Base-by-base conservation (phyloP, 352 stramenopile genomes). In the Pythium diclinum region DNA sequence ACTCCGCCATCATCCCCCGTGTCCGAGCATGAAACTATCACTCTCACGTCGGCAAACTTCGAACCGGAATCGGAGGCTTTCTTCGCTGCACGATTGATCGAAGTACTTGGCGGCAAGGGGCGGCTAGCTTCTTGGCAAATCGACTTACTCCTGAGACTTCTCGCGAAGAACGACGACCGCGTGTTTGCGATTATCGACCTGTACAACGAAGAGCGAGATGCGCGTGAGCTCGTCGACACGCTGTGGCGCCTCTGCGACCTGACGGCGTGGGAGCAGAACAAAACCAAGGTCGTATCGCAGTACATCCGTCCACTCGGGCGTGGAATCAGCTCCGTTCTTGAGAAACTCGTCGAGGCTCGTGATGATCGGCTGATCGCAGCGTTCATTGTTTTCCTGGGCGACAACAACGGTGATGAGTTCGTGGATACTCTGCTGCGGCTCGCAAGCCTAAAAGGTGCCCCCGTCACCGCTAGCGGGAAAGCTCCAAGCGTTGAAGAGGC, bases 311-410 rank as follows among this genome's bases (percentile, higher is more conserved):
- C 82, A 5, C 63, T 93, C 14, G 74, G 80, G 23, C 28, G 56
- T 36, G 63, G 60, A 0, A 74, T 78, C 0, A 71, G 63, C 13
- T 59, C 84, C 6, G 66, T 79, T 7, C 61, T 93, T 14, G 33
- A 76, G 6, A 61, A 81, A 48, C 56, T 93, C 3, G 69, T 88
- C 0, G 60, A 81, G 13, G 55, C 63, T 3, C 72, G 82, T 14
- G 85, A 93, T 34, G 76, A 87, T 57, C 82, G 82, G n/a, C 54
- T 93, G 6, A 69, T 91, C 30, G 82, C 82, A 1, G 85, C 82
- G 10, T 79, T 91, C 14, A 70, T 89, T 8, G 74, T 91, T 16
- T 91, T 79, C 53, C 51, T 91, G 3, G 83, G 76, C 19, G 83
- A 93, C 56, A 71, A 71, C 46, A 83, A 91, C 51, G 74, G 68